phyloP scores from a whole-genome alignment of 2,329 filamentous ascomycete genomes.

The Emmonsiellopsis sp. region DNA sequence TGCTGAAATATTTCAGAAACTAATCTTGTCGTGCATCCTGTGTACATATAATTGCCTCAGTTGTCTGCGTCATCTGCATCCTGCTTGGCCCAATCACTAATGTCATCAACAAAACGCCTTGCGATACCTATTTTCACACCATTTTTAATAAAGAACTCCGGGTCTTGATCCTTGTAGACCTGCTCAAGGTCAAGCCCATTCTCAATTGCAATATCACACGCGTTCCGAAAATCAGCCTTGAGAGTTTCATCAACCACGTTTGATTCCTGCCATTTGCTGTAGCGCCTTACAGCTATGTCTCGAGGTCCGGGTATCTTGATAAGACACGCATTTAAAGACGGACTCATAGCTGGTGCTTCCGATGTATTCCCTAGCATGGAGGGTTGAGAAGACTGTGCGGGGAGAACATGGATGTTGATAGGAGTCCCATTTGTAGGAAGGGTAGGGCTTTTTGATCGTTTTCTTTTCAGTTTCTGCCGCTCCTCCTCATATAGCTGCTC shows the following conservation, averaged over 20 bases:
- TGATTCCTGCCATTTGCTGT: conserved; percentile 21
- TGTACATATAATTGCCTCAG: not conserved
- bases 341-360: not conserved
- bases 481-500: conserved; percentile 25
- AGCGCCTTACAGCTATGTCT: conserved; percentile 17
- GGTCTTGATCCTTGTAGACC: conserved; percentile 21
- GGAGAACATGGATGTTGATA: conserved; percentile 24
- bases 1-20: no score
- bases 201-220: conserved; percentile 17
- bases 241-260: conserved; percentile 11
- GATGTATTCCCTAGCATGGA: not conserved
- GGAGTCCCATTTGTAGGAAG: conserved; percentile 10
- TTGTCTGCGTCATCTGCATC: not conserved
- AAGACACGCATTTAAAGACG: not conserved
- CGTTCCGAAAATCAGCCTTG: conserved; percentile 18
- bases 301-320: conserved; percentile 15
- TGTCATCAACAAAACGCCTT: conserved; percentile 22
- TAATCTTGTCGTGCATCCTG: not conserved
- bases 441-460: not conserved
- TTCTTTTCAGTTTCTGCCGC: not conserved
- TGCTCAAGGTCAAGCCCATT: conserved; percentile 20
- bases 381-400: conserved; percentile 8
- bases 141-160: conserved; percentile 21
- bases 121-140: conserved; percentile 23
- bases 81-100: conserved; percentile 14